phyloP scores from a whole-genome alignment of 306 rosid genomes.

The Medicago lupulina region DNA sequence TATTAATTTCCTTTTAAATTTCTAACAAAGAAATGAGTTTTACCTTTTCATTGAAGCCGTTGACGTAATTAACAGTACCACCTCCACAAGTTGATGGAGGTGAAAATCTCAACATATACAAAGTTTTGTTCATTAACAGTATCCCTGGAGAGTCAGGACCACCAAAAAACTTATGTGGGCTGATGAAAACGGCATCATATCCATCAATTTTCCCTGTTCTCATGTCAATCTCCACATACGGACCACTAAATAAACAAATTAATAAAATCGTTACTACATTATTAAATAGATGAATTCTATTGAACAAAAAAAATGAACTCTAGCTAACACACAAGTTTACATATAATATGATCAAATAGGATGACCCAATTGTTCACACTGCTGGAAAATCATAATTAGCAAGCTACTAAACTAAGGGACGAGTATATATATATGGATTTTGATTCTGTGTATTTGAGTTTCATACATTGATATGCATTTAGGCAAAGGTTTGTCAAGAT shows the following conservation, averaged over 20 bases:
- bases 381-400: no score
- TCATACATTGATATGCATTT: no score
- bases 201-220: constrained; percentile 59
- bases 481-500: no score
- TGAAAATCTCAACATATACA: constrained; percentile 56
- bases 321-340: no score
- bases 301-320: no score
- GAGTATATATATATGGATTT: no score
- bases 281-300: not conserved
- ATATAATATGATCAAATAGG: no score
- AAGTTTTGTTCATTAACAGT: constrained; percentile 61
- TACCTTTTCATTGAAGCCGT: constrained; percentile 73
- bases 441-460: no score
- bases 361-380: no score
- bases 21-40: not conserved
- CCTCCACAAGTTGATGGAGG: constrained; percentile 94
- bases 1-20: no score
- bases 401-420: no score
- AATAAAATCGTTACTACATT: not conserved
- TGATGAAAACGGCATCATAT: constrained; percentile 75
- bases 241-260: constrained; percentile 57
- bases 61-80: constrained; percentile 78
- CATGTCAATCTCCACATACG: constrained; percentile 73
- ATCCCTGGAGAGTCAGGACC: constrained; percentile 88
- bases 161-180: constrained; percentile 83